phyloP scores from a whole-genome alignment of 345 rosid genomes.

The Eucalyptus curtisii region DNA sequence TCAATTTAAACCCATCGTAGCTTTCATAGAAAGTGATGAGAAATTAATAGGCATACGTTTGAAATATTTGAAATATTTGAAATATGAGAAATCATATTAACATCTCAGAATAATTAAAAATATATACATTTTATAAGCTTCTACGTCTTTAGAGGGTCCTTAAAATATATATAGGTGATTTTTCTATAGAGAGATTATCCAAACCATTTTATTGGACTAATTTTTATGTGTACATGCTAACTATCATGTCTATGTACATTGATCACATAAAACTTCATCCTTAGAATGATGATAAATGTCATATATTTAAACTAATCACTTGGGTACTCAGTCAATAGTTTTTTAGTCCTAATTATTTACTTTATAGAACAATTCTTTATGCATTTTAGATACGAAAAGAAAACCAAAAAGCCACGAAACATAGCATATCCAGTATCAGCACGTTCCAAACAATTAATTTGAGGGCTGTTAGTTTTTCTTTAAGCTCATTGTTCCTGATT shows the following conservation, averaged over 20 bases:
- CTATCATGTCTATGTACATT: not conserved
- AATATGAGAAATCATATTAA: not conserved
- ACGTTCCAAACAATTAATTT: not conserved
- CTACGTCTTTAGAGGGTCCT: not conserved
- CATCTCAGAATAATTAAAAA: not conserved
- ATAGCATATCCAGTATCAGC: not conserved
- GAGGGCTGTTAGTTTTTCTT: not conserved
- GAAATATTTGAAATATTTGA: not conserved
- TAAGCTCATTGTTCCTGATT: not conserved
- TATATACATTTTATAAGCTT: not conserved
- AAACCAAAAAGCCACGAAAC: not conserved
- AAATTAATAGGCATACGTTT: not conserved
- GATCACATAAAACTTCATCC: not conserved
- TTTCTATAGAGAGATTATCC: not conserved
- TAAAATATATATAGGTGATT: not conserved
- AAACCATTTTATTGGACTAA: not conserved
- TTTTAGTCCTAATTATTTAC: not conserved
- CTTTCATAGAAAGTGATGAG: not conserved
- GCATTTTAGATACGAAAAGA: not conserved
- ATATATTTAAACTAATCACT: not conserved
- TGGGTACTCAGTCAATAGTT: not conserved
- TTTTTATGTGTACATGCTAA: not conserved
- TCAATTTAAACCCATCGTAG: not conserved
- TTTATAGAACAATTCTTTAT: not conserved
- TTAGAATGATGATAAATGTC: not conserved